Percentiles rank a stretch among this genome's conserved stretches.
Evolutionary conservation across 148 eudicot genomes (phyloP).

Genomic region (Chenopodium album): DNA sequence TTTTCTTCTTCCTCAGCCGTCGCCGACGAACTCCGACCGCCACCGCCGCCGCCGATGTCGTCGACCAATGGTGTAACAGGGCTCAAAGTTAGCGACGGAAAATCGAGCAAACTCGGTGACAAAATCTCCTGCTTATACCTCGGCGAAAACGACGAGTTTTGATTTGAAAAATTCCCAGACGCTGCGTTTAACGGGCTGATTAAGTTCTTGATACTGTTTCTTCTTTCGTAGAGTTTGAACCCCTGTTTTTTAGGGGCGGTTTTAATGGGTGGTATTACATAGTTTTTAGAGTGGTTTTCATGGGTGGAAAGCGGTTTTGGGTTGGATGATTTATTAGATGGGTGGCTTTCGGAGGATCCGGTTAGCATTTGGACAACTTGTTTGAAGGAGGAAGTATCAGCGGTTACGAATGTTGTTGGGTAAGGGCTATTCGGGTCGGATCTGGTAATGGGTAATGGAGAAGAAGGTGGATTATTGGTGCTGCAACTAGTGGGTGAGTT

Average conservation of each 20-base stretch:
- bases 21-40: constrained; percentile 1
- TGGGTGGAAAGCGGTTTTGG: constrained; percentile 2
- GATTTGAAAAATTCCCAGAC: neutral
- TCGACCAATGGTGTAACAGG: constrained; percentile 73
- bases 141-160: constrained; percentile 38
- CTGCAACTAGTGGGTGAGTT: constrained; percentile 31
- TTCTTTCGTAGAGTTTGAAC: constrained; percentile 71
- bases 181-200: constrained; percentile 41
- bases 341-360: constrained; percentile 46
- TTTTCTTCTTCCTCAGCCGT: constrained; percentile 57
- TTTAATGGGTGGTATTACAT: constrained; percentile 57
- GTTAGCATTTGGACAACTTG: constrained; percentile 91
- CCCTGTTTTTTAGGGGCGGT: constrained; percentile 51
- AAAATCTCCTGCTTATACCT: constrained; percentile 46
- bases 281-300: constrained; percentile 25
- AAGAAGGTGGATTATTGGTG: constrained; percentile 11
- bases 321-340: constrained; percentile 23
- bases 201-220: constrained; percentile 59
- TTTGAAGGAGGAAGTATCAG: constrained; percentile 73
- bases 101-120: constrained; percentile 74
- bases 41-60: constrained; percentile 26
- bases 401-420: constrained; percentile 88
- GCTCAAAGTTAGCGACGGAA: constrained; percentile 69
- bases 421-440: constrained; percentile 67
- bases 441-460: constrained; percentile 49